Evolutionary conservation across 2,329 filamentous ascomycete species (phyloP).

Genomic region (Colletotrichum noveboracense): DNA sequence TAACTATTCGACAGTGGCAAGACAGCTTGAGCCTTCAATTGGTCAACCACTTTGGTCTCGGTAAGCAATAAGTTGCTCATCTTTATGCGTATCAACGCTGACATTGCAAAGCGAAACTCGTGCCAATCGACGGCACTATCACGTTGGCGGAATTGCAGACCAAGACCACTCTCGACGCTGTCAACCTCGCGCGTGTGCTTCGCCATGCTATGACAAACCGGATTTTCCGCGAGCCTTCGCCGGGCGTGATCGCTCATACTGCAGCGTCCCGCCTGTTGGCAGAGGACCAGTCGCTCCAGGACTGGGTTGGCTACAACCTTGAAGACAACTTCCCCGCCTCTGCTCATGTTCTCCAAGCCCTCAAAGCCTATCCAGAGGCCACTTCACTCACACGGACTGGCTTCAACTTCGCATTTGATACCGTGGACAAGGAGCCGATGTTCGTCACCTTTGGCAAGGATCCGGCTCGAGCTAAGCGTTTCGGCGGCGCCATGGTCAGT

Average conservation of each 20-base stretch:
- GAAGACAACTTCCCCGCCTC: constrained; percentile 60
- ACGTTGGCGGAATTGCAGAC: constrained; percentile 49
- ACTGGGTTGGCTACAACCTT: constrained; percentile 61
- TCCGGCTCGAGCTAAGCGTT: constrained; percentile 50
- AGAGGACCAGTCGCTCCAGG: constrained; percentile 50
- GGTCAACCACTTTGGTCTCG: constrained; percentile 55
- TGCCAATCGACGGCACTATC: constrained; percentile 52
- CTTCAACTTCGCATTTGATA: constrained; percentile 57
- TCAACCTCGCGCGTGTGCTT: constrained; percentile 56
- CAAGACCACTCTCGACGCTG: constrained; percentile 50
- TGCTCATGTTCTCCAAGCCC: constrained; percentile 49
- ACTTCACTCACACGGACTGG: constrained; percentile 52
- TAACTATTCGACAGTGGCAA: constrained; percentile 44
- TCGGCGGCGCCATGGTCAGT: constrained; percentile 60
- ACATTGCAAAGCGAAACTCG: constrained; percentile 48
- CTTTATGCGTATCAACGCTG: not conserved
- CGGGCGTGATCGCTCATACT: constrained; percentile 59
- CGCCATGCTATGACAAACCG: constrained; percentile 63
- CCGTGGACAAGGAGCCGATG: constrained; percentile 56
- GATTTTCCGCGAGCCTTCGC: constrained; percentile 58
- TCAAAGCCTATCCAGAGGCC: constrained; percentile 51
- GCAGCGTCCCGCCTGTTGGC: constrained; percentile 57
- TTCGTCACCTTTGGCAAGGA: constrained; percentile 58
- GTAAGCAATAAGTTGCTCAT: constrained; percentile 32
- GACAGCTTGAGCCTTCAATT: constrained; percentile 55